Evolutionary conservation across 768 basidiomycete genomes (phyloP).

Genomic region (Lactarius hengduanensis): DNA sequence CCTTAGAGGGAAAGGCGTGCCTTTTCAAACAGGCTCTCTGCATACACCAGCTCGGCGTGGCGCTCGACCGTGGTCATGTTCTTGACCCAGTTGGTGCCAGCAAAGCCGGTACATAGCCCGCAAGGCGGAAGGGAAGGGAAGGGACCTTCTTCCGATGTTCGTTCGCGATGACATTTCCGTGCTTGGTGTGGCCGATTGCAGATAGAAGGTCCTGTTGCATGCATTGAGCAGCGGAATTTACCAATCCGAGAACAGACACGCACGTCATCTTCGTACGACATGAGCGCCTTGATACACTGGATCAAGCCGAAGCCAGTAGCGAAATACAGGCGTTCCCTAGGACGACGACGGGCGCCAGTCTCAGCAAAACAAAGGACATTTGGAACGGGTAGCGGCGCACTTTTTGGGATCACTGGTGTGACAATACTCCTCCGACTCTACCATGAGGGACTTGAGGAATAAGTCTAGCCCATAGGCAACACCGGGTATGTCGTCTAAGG

Average conservation of each 20-base stretch:
- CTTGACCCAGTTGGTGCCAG: conserved; percentile 59
- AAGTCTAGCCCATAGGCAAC: conserved; percentile 66
- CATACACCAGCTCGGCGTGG: conserved; percentile 90
- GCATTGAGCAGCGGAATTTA: background rate
- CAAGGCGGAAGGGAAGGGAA: conserved; percentile 62
- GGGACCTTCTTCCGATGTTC: conserved; percentile 75
- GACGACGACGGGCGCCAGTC: background rate
- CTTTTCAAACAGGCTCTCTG: conserved; percentile 76
- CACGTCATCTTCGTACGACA: conserved; percentile 89
- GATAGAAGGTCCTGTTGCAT: conserved; percentile 64
- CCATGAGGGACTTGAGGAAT: conserved; percentile 83
- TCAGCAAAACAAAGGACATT: conserved; percentile 5
- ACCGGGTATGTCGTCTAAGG: conserved; percentile 60
- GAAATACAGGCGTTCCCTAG: conserved; percentile 78
- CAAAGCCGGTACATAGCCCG: conserved; percentile 61
- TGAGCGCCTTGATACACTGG: conserved; percentile 86
- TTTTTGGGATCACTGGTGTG: conserved; percentile 56
- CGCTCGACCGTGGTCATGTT: conserved; percentile 78
- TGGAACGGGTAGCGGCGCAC: conserved; percentile 36
- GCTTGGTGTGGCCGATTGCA: conserved; percentile 73
- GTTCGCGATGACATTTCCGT: conserved; percentile 68
- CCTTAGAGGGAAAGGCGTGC: conserved; percentile 30
- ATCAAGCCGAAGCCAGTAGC: conserved; percentile 86
- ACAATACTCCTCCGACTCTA: conserved; percentile 80
- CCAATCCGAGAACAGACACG: conserved; percentile 25